Base-by-base conservation (phyloP, 2,329 filamentous ascomycete genomes). In the Colletotrichum phormii region DNA sequence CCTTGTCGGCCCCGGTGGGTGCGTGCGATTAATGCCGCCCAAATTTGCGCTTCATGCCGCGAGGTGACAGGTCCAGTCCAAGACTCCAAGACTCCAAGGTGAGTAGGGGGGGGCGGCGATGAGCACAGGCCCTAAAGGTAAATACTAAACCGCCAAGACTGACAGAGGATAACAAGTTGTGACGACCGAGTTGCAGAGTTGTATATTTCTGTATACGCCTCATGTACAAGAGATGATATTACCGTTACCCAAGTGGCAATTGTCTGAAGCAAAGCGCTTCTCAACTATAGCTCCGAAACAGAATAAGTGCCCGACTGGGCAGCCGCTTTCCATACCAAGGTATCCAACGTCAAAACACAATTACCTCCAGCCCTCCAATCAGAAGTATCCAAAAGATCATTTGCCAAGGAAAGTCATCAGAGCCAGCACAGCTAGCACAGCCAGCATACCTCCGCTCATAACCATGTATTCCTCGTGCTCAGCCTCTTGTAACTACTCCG, bases 381-480 rank as follows among this genome's bases (percentile, higher is more conserved):
- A 5, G 4, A 9, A 24, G 49, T 55, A 11, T 49, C 18, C 3
- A 49, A 49, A 22, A 49, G 42, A 49, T 8, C 18, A 49, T 12
- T 15, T 18, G 53, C 60, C 61, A 22, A 53, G 22, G 6, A 37
- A 49, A 46, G n/a, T n/a, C 22, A 31, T 11, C 15, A 53, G n/a
- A n/a, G 42, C 15, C 13, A 13, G 24, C 35, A 11, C 59, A 53
- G n/a, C 53, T 26, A 57, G 53, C 26, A 57, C 59, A 53, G n/a
- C 53, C 53, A 57, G 53, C 26, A 57, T 13, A 29, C 26, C 15
- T 22, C 26, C 18, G 33, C 22, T 80, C 18, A 86, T 84, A 78
- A 84, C 86, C 69, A 87, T 86, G 80, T 74, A 65, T 64, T 77
- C 13, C 73, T 76, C 18, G 69, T 71, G 61, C 77, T 77, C 57